Evolutionary conservation across 805 yeast genomes (phyloP).

Genomic region (Cyberlindnera euphorbiae): DNA sequence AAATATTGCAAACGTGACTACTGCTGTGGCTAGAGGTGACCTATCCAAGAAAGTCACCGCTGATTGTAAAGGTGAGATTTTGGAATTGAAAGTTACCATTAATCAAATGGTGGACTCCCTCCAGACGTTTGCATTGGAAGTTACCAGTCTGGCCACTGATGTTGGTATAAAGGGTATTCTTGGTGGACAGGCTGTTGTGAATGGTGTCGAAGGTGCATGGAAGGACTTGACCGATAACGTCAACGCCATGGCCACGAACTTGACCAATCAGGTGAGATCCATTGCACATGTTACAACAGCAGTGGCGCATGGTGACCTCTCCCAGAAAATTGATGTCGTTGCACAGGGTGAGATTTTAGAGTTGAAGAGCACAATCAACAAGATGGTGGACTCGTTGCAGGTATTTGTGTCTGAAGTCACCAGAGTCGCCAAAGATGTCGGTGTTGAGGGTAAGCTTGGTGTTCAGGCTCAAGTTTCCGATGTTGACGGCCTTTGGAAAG

Average conservation of each 20-base stretch:
- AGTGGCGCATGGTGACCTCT: conserved; percentile 89
- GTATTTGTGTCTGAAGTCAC: conserved; percentile 86
- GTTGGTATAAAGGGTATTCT: conserved; percentile 91
- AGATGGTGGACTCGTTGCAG: conserved; percentile 89
- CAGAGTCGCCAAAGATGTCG: conserved; percentile 87
- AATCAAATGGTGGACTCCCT: conserved; percentile 91
- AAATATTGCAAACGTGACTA: conserved; percentile 82
- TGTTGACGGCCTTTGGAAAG: conserved; percentile 90
- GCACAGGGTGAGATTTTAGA: conserved; percentile 90
- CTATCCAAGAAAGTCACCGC: conserved; percentile 80
- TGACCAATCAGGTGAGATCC: conserved; percentile 88
- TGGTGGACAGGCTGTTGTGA: conserved; percentile 88
- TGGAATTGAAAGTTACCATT: conserved; percentile 79
- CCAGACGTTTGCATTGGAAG: conserved; percentile 84
- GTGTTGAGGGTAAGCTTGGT: conserved; percentile 89
- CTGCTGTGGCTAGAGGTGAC: conserved; percentile 89
- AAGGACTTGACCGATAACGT: conserved; percentile 87
- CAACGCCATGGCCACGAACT: conserved; percentile 87
- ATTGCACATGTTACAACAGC: conserved; percentile 92
- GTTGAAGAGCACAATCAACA: conserved; percentile 78
- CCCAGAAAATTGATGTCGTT: conserved; percentile 81
- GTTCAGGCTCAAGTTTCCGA: conserved; percentile 88
- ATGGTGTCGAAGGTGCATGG: conserved; percentile 90
- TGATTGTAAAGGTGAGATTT: conserved; percentile 86
- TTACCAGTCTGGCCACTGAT: conserved; percentile 84